These are phyloP conservation scores for Umbelopsis sp. DNA, from an alignment of 192 early-diverging fungal species.

Conservation along the genomic window DNA sequence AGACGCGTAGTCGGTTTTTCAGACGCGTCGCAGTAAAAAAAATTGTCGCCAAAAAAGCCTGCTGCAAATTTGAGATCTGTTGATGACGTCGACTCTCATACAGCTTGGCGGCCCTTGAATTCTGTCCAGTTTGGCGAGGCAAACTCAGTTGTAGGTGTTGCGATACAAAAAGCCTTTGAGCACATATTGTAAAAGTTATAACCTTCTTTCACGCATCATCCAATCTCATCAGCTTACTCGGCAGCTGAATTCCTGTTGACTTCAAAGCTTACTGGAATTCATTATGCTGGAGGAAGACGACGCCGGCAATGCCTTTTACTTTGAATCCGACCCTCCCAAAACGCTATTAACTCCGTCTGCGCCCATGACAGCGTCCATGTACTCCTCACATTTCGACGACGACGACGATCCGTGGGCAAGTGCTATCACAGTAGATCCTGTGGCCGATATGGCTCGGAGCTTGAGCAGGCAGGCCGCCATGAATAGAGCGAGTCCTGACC, in stretches of 20 bases:
- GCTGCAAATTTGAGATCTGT: background rate
- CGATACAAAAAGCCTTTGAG: too few species aligned
- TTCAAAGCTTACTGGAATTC: background rate
- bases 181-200: too few species aligned
- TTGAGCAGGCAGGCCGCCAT: background rate
- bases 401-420: conserved; percentile 41
- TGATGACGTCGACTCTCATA: background rate
- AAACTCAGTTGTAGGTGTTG: too few species aligned
- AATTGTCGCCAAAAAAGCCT: background rate
- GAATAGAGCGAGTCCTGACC: background rate
- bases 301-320: conserved; percentile 31
- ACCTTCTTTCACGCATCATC: too few species aligned
- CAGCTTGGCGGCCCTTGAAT: too few species aligned
- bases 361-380: conserved; percentile 31
- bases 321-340: conserved; percentile 24
- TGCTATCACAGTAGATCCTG: conserved; percentile 2
- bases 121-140: too few species aligned
- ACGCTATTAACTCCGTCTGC: conserved; percentile 12
- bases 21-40: background rate
- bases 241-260: too few species aligned
- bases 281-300: conserved; percentile 35
- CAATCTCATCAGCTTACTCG: too few species aligned
- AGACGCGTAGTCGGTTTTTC: conserved; percentile 4
- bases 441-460: conserved; percentile 19
- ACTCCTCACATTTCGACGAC: conserved; percentile 29